phyloP scores from a whole-genome alignment of 768 basidiomycete species.

The Calocera viscosa region DNA sequence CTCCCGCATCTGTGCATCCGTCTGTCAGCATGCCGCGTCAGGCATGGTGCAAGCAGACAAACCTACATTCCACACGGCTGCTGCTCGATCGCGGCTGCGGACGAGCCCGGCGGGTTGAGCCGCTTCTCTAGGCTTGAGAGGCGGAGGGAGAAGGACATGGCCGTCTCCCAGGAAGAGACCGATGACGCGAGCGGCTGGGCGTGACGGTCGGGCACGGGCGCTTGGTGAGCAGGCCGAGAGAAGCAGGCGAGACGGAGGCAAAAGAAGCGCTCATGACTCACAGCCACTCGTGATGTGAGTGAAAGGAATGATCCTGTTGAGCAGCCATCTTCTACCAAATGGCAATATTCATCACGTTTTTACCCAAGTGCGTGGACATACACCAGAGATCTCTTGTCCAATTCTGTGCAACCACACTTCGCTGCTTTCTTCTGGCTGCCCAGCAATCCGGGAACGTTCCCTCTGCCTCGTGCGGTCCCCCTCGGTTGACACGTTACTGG shows the following conservation, averaged over 20 bases:
- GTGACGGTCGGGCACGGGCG: not conserved
- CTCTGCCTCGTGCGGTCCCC: too few species aligned
- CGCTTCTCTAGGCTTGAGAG: not conserved
- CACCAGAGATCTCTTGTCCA: too few species aligned
- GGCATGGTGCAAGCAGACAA: not conserved
- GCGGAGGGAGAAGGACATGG: not conserved
- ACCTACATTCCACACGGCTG: slow-evolving; percentile 39
- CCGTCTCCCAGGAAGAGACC: not conserved
- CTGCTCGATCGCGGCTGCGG: slow-evolving; percentile 30
- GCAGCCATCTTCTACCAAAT: too few species aligned
- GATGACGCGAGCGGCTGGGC: not conserved
- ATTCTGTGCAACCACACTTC: too few species aligned
- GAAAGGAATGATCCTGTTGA: too few species aligned
- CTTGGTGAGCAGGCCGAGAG: not conserved
- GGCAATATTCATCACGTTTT: too few species aligned
- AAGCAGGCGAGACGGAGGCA: not conserved
- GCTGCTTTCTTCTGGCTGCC: too few species aligned
- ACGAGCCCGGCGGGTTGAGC: not conserved
- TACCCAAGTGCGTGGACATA: too few species aligned
- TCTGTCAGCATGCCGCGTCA: slow-evolving; percentile 9
- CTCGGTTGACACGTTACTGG: too few species aligned
- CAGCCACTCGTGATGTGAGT: not conserved
- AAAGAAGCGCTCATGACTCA: not conserved
- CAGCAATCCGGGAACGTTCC: too few species aligned
- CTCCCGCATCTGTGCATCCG: slow-evolving; percentile 46